phyloP scores from a whole-genome alignment of 2,329 filamentous ascomycete species.

The Cryphonectria carpinicola region DNA sequence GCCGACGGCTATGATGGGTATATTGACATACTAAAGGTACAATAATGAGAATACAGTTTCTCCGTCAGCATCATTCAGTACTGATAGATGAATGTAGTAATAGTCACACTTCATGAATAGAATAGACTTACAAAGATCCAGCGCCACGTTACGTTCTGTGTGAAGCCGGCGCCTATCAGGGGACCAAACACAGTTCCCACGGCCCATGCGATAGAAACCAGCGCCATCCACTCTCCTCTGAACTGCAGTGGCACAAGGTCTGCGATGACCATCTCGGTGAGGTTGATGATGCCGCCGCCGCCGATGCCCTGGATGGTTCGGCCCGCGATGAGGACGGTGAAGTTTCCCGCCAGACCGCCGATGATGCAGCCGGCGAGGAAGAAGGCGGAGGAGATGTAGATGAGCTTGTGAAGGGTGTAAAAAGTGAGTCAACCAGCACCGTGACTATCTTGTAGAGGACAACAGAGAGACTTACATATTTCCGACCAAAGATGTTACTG shows the following conservation, averaged over 20 bases:
- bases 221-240: conserved; percentile 46
- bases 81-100: too few species aligned
- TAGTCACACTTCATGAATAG: neutral
- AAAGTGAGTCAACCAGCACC: neutral
- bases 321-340: conserved; percentile 51
- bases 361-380: conserved; percentile 47
- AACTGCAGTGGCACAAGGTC: conserved; percentile 50
- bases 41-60: neutral
- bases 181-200: conserved; percentile 59
- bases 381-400: conserved; percentile 38
- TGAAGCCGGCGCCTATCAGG: conserved; percentile 57
- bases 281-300: conserved; percentile 52
- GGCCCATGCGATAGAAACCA: conserved; percentile 53
- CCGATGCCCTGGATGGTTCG: conserved; percentile 56
- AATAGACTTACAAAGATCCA: conserved; percentile 47
- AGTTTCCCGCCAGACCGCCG: conserved; percentile 45
- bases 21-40: conserved; percentile 55
- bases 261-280: conserved; percentile 51
- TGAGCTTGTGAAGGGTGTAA: conserved; percentile 24
- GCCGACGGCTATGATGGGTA: conserved; percentile 59
- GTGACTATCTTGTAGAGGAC: too few species aligned
- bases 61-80: too few species aligned
- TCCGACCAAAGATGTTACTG: conserved; percentile 42
- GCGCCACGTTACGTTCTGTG: conserved; percentile 56
- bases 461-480: conserved; percentile 31